A percentile compares a stretch with the other conserved stretches of the same genome.
Conservation (phyloP, 164 flowering plant species). For the Buxus sempervirens region DNA sequence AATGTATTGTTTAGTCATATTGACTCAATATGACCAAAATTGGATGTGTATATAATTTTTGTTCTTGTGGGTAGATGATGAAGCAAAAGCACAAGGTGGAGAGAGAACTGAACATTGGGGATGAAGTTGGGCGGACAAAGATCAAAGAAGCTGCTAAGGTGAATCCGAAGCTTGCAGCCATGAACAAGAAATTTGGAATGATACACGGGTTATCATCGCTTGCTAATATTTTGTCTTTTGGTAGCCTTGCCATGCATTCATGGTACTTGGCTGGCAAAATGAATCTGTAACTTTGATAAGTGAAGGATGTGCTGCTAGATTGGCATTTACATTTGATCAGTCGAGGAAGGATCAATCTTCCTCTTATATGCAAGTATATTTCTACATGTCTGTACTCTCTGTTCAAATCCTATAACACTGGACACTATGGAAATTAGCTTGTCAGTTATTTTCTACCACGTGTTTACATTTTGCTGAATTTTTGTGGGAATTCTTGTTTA, state of each 20-base stretch:
- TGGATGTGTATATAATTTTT: background rate
- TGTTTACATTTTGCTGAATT: background rate
- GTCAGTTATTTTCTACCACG: background rate
- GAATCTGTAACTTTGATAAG: slow-evolving; percentile 34
- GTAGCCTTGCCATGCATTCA: slow-evolving; percentile 92
- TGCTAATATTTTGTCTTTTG: slow-evolving; percentile 82
- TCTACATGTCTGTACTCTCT: background rate
- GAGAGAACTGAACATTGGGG: slow-evolving; percentile 82
- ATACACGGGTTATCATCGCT: slow-evolving; percentile 95
- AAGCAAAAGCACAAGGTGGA: slow-evolving; percentile 96
- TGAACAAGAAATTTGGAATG: slow-evolving; percentile 99
- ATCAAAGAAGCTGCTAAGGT: slow-evolving; percentile 75
- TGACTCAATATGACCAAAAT: too few species aligned
- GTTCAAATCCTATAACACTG: background rate
- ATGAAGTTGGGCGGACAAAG: slow-evolving; percentile 91
- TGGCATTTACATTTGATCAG: background rate
- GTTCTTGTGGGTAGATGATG: slow-evolving; percentile 65
- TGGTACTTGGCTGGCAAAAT: slow-evolving; percentile 95
- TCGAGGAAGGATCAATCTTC: background rate
- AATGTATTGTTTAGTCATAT: background rate
- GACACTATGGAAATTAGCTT: background rate
- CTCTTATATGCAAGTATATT: background rate
- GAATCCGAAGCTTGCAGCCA: slow-evolving; percentile 82
- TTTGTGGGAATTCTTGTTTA: too few species aligned
- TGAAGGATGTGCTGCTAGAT: slow-evolving; percentile 1